Evolutionary conservation across 495 filamentous ascomycete genomes (phyloP).

Genomic region (Aspergillus sclerotiicarbonarius): DNA sequence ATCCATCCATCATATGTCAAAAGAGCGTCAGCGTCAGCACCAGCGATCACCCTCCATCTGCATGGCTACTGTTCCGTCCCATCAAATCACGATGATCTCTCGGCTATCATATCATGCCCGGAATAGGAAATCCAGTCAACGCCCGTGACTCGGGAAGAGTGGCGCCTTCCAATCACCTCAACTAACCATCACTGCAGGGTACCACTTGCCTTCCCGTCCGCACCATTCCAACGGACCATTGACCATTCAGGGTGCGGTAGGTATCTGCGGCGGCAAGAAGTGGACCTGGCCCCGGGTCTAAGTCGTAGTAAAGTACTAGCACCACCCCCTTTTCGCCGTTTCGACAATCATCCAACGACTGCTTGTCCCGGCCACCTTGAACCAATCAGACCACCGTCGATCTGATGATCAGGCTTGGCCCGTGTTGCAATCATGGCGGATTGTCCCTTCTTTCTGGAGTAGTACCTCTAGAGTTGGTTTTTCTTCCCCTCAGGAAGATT

Average conservation of each 20-base stretch:
- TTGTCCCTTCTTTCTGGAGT: neutral
- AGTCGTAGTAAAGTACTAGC: too few species aligned
- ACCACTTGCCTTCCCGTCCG: neutral
- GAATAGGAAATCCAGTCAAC: too few species aligned
- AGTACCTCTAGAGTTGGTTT: neutral
- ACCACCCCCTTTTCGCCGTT: conserved; percentile 3
- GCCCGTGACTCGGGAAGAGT: too few species aligned
- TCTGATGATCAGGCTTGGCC: conserved; percentile 17
- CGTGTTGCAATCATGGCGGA: conserved; percentile 5
- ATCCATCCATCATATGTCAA: too few species aligned
- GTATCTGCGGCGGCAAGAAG: neutral
- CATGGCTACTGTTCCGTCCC: too few species aligned
- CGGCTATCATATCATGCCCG: too few species aligned
- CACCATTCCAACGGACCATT: neutral
- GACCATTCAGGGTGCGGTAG: too few species aligned
- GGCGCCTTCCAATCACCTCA: neutral
- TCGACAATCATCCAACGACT: conserved; percentile 4
- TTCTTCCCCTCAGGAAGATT: too few species aligned
- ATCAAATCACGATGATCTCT: too few species aligned
- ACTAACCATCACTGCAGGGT: neutral
- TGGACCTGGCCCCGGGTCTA: neutral
- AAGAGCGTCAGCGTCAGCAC: too few species aligned
- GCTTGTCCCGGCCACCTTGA: neutral
- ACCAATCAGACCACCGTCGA: conserved; percentile 16
- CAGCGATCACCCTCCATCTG: too few species aligned